These are phyloP conservation scores for Didymella keratinophila DNA, from an alignment of 2,329 filamentous ascomycete genomes.

Conservation along the genomic window DNA sequence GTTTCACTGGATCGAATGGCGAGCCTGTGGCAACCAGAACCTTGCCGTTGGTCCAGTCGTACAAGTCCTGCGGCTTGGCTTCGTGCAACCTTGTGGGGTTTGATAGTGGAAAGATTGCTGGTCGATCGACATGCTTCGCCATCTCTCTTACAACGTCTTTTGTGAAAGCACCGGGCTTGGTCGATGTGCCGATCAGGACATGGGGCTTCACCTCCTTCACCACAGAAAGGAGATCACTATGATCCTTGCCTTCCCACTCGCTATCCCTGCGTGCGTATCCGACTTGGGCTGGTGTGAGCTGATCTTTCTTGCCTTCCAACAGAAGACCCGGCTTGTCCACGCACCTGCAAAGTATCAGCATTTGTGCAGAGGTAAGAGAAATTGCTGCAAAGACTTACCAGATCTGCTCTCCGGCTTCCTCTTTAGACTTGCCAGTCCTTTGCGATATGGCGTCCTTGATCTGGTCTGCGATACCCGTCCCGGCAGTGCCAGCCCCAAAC, in stretches of 20 bases:
- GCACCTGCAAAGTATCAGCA: constrained; percentile 53
- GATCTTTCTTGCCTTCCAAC: constrained; percentile 66
- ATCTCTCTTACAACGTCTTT: constrained; percentile 77
- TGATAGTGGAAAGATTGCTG: constrained; percentile 87
- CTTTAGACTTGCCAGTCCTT: constrained; percentile 69
- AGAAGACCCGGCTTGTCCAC: constrained; percentile 84
- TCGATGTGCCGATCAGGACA: constrained; percentile 84
- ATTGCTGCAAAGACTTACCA: constrained; percentile 56
- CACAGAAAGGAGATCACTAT: constrained; percentile 69
- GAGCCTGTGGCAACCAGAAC: constrained; percentile 84
- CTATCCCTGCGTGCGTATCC: constrained; percentile 69
- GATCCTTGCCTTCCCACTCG: constrained; percentile 68
- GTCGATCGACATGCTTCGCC: constrained; percentile 73
- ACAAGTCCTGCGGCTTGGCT: constrained; percentile 77
- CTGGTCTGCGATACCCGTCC: constrained; percentile 86
- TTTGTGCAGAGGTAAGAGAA: not conserved
- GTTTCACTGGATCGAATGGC: constrained; percentile 77
- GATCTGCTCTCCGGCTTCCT: constrained; percentile 81
- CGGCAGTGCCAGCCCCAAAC: constrained; percentile 83
- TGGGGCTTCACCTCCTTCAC: constrained; percentile 78
- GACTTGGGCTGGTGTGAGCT: constrained; percentile 72
- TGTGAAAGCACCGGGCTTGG: constrained; percentile 77
- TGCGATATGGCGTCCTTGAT: constrained; percentile 79
- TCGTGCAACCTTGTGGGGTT: constrained; percentile 88
- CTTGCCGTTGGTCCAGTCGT: constrained; percentile 78